Evolutionary conservation across 73 alveolate genomes (phyloP).

Genomic region (Uronychia binucleata): DNA sequence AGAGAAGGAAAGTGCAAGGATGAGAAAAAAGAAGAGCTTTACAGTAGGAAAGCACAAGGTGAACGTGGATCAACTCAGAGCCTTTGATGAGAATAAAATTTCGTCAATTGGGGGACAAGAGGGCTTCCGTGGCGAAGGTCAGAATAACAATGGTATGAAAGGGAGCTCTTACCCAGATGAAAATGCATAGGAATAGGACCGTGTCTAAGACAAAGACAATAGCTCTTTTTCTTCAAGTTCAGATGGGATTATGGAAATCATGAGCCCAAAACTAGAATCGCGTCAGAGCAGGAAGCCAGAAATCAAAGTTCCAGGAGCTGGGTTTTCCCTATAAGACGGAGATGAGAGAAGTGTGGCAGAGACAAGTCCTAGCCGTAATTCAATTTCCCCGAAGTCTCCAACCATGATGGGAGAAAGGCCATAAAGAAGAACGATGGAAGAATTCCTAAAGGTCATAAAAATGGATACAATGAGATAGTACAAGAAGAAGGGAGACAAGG

Average conservation of each 20-base stretch:
- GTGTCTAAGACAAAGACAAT: not conserved
- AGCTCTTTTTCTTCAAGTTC: not conserved
- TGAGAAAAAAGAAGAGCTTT: slow-evolving; percentile 6
- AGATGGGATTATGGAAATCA: not conserved
- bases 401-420: not conserved
- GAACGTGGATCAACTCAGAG: too few species aligned
- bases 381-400: not conserved
- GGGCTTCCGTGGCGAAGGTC: too few species aligned
- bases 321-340: not conserved
- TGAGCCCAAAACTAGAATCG: not conserved
- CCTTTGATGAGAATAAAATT: too few species aligned
- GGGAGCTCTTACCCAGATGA: not conserved
- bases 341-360: not conserved
- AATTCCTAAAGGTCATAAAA: not conserved
- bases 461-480: not conserved
- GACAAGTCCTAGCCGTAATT: not conserved
- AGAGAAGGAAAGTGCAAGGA: slow-evolving; percentile 17
- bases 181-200: not conserved
- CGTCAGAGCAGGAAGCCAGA: not conserved
- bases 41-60: too few species aligned
- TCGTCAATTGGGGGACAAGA: too few species aligned
- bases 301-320: not conserved
- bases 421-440: not conserved
- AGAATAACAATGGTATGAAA: too few species aligned
- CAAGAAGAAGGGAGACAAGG: not conserved